A percentile compares a stretch with the other conserved stretches of the same genome.
phyloP scores from a whole-genome alignment of 2,329 filamentous ascomycete genomes.

The Sordariomycetes sp. region DNA sequence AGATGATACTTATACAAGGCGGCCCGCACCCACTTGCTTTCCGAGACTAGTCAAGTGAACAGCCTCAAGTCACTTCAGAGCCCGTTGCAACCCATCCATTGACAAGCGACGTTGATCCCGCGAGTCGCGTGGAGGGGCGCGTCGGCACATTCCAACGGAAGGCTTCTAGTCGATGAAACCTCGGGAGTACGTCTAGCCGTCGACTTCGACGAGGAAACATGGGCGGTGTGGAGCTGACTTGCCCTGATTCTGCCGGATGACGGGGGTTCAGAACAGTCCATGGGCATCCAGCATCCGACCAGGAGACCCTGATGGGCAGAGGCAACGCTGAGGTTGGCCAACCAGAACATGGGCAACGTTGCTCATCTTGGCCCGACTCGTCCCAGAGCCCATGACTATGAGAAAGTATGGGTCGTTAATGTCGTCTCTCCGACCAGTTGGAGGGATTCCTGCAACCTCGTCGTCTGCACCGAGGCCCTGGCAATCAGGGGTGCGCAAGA shows the following conservation, averaged over 20 bases:
- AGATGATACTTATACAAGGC: slow-evolving; percentile 1
- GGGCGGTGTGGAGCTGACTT: no score
- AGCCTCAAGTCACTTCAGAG: background rate
- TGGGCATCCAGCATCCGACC: no score
- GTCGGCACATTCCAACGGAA: background rate
- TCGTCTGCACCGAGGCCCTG: background rate
- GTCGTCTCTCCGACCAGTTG: background rate
- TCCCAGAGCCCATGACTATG: background rate
- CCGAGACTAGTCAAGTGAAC: background rate
- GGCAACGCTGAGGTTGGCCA: background rate
- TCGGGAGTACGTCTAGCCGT: no score
- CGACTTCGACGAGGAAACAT: no score
- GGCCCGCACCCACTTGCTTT: background rate
- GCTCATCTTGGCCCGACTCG: no score
- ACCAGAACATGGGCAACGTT: slow-evolving; percentile 3
- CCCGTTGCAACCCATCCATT: background rate
- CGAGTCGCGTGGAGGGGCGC: background rate
- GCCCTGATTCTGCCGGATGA: background rate
- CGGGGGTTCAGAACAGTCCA: no score
- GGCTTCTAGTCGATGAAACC: background rate
- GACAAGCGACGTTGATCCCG: background rate
- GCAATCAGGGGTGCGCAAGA: no score
- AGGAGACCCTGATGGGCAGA: no score
- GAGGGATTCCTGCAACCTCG: background rate
- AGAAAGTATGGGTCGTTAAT: background rate